These are phyloP conservation scores for Drechslerella coelobrocha DNA, from an alignment of 2,329 filamentous ascomycete species.

Conservation along the genomic window DNA sequence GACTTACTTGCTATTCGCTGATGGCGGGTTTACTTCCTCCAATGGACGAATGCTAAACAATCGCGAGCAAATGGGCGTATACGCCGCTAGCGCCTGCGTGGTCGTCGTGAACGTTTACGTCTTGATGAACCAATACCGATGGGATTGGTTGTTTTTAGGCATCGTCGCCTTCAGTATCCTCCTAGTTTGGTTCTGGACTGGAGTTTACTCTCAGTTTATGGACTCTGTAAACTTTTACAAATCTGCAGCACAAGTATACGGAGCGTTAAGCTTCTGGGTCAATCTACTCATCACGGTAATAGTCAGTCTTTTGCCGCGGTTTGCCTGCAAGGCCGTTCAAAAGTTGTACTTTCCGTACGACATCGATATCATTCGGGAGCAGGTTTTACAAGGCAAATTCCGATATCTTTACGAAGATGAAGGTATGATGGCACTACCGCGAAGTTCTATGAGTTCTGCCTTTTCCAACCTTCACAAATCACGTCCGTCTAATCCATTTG, in stretches of 20 bases:
- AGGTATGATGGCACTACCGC: conserved; percentile 56
- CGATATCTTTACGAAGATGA: conserved; percentile 70
- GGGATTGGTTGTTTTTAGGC: conserved; percentile 94
- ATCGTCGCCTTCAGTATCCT: conserved; percentile 82
- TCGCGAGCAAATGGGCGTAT: conserved; percentile 81
- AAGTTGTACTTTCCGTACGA: conserved; percentile 94
- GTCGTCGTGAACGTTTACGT: conserved; percentile 93
- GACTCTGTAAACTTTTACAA: conserved; percentile 73
- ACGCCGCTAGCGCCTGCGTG: conserved; percentile 82
- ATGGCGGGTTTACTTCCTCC: conserved; percentile 72
- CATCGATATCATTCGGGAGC: conserved; percentile 93
- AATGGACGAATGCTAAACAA: conserved; percentile 79
- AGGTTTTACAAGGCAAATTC: conserved; percentile 82
- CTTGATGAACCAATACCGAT: conserved; percentile 92
- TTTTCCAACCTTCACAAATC: conserved; percentile 50
- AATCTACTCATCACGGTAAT: conserved; percentile 78
- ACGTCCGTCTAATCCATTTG: conserved; percentile 55
- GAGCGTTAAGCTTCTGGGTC: conserved; percentile 84
- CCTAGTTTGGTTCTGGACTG: conserved; percentile 95
- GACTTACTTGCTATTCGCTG: conserved; percentile 78
- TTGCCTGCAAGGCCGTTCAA: conserved; percentile 83
- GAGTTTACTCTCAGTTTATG: conserved; percentile 74
- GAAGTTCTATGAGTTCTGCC: conserved; percentile 50
- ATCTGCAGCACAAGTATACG: conserved; percentile 78
- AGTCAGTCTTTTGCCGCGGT: conserved; percentile 84